Base-by-base conservation (phyloP, 352 stramenopile genomes). In the Phytopythium delawarense region DNA sequence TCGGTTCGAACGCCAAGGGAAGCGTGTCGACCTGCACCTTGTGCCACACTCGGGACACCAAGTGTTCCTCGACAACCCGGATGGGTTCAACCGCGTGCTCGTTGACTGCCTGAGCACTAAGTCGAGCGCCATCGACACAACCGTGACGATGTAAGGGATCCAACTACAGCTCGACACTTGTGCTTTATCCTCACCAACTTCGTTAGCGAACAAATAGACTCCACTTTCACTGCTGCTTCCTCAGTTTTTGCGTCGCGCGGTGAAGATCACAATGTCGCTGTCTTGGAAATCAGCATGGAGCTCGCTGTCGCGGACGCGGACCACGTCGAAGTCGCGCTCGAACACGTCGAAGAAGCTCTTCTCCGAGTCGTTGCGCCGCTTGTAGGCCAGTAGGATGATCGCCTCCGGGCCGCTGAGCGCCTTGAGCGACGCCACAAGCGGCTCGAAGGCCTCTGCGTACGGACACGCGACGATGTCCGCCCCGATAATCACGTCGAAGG, bases 391-490 rank as follows among this genome's bases (percentile, higher is more conserved):
- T 20, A 94, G 28, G 15, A 91, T 61, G 42, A 85, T 52, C 20
- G 83, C 91, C 1, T 74, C 32, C 4, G 65, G 45, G 4, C 65
- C 61, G 34, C 72, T 70, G 20, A 94, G 62, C 61, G 76, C 58
- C 21, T 62, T 35, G 18, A 95, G 76, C 18, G 81, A 86, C 50
- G 57, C 40, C 11, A 93, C 70, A 8, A 95, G 65, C 28, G 70
- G 72, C 16, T 88, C 71, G 62, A 93, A 93, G 1, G 81, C 81
- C 15, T 60, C 74, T 13, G 70, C 84, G 63, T 95, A 95, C 46
- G 86, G 86, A 63, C 86, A 95, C 12, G 86, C 86, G 58, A 92
- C 79, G 62, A 95, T 93, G 58, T 95, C 86, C 4, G 84, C 82
- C 40, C 86, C 86, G 9, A 95, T 50, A 44, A 95, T 78, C 46